Evolutionary conservation across 1,284 basidiomycete species (phyloP), one percentile per base, ranked within the genome.

Genomic region (Ustilago xerochloae): DNA sequence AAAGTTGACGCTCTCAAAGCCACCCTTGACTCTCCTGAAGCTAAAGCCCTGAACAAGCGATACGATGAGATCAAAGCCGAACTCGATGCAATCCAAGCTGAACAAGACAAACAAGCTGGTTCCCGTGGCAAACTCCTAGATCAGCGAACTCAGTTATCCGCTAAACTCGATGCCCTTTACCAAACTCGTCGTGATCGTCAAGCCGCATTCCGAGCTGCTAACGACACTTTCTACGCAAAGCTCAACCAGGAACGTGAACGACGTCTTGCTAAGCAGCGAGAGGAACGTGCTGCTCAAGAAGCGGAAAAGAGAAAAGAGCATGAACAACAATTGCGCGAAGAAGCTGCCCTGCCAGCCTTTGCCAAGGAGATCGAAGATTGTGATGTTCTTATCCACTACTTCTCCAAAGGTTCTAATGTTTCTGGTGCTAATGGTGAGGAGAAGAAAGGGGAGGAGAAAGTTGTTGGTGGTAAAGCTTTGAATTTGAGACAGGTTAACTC

Each of bases 331-430:
- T 84, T 99, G 62, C 90, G 93, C 61, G 97, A 99, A 75, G 94
- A 98, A 80, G 97, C 97, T 30, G 90, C 91, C 60, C 82, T 89
- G 39, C 95, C 97, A 38, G 97, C 97, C 0, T 99, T 90, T 87
- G 92, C 94, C 81, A 88, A 90, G 64, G 90, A 98, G 85, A 95
- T 99, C 79, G 94, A 99, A 86, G 97, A 99, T 85, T 97, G 94
- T 86, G 91, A 93, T 81, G 95, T 92, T 7, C 89, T 97, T 70
- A 92, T 99, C 85, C 92, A 94, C 84, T 92, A 90, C 85, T 92
- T 99, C 86, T 90, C 79, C 59, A 75, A 79, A 45, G 58, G 61
- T 2, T 45, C 63, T n/a, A 57, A 85, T 87, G 54, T 24, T 10
- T 48, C 46, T 9, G 13, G 13, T 29, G 6, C 51, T 16, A 38